Percentiles rank a stretch among this genome's conserved stretches.
Conservation (phyloP, 768 basidiomycete species). For the Lentinula sp. region DNA sequence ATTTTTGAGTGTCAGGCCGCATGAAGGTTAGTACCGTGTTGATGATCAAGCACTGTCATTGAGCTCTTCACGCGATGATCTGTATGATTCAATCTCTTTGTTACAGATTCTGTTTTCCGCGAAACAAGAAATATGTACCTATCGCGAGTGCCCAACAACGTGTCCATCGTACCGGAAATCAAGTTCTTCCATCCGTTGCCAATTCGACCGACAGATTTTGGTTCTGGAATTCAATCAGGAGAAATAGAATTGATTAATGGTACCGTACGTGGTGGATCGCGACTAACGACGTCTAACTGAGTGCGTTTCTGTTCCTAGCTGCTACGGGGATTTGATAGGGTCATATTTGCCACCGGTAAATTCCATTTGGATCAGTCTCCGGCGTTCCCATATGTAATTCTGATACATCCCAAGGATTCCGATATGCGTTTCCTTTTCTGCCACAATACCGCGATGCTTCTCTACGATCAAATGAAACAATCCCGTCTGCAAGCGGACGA, state of each 20-base stretch:
- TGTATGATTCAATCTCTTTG: not conserved
- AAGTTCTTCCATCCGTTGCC: conserved; percentile 24
- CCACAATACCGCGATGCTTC: conserved; percentile 28
- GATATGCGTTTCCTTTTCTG: conserved; percentile 40
- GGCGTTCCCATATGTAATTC: conserved; percentile 25
- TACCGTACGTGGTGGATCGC: conserved; percentile 17
- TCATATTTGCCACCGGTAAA: conserved; percentile 3
- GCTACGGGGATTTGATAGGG: not conserved
- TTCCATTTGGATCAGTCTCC: conserved; percentile 18
- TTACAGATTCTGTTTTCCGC: not conserved
- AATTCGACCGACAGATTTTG: not conserved
- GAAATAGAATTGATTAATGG: conserved; percentile 31
- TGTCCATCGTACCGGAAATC: conserved; percentile 34
- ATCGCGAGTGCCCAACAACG: conserved; percentile 18
- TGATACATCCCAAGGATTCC: conserved; percentile 31
- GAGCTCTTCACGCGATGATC: not conserved
- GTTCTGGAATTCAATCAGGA: conserved; percentile 14
- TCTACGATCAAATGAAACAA: conserved; percentile 17
- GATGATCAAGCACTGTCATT: too few species aligned
- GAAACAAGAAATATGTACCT: not conserved
- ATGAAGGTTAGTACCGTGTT: not conserved
- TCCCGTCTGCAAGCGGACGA: conserved; percentile 11
- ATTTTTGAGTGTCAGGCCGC: conserved; percentile 24
- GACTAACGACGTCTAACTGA: not conserved
- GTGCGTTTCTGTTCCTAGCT: not conserved